Evolutionary conservation across 2,329 filamentous ascomycete genomes (phyloP).

Genomic region (Aspergillus sp.): DNA sequence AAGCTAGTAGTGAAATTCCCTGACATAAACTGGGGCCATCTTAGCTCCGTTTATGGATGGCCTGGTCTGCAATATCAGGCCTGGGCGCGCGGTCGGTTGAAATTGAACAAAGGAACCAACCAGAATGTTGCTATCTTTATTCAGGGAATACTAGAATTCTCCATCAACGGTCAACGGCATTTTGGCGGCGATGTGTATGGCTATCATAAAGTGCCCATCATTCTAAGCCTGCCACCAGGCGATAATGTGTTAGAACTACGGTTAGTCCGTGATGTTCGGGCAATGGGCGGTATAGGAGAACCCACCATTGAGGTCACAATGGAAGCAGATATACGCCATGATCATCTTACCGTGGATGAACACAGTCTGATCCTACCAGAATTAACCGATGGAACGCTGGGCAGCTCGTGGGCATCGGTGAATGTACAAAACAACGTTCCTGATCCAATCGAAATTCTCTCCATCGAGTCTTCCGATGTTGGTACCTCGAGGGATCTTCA

Average conservation of each 20-base stretch:
- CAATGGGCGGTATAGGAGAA: constrained; percentile 52
- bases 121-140: constrained; percentile 44
- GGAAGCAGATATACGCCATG: constrained; percentile 28
- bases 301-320: constrained; percentile 47
- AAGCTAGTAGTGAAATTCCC: constrained; percentile 49
- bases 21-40: constrained; percentile 53
- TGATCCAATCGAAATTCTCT: constrained; percentile 18
- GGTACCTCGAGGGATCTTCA: not conserved
- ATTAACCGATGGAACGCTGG: constrained; percentile 48
- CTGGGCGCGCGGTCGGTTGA: constrained; percentile 55
- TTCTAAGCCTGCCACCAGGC: constrained; percentile 52
- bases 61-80: constrained; percentile 59
- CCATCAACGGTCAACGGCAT: constrained; percentile 51
- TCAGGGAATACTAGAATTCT: constrained; percentile 53
- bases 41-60: constrained; percentile 59
- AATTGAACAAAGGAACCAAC: constrained; percentile 34
- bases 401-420: constrained; percentile 50
- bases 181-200: constrained; percentile 60
- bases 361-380: constrained; percentile 50
- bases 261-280: constrained; percentile 56
- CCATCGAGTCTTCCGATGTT: constrained; percentile 19
- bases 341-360: constrained; percentile 30
- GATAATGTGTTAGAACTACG: constrained; percentile 53
- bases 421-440: constrained; percentile 48
- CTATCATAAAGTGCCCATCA: constrained; percentile 51